These are phyloP conservation scores for Fusarium sterilihyphosum DNA, from an alignment of 2,329 filamentous ascomycete species.

Conservation along the genomic window DNA sequence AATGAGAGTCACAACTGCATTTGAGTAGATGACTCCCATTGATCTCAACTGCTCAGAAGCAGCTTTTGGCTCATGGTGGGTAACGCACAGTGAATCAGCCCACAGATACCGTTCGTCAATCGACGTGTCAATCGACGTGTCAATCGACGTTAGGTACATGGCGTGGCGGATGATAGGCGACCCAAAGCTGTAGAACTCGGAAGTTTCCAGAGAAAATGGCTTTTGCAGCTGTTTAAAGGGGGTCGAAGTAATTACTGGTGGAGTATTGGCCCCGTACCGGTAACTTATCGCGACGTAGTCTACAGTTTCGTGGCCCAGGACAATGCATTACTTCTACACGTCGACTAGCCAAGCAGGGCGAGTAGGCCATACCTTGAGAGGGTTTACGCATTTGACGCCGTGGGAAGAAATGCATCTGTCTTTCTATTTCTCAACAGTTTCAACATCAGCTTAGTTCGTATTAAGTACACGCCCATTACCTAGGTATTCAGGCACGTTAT, in stretches of 20 bases:
- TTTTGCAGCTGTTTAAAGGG: background rate
- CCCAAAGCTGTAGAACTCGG: background rate
- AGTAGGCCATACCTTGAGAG: background rate
- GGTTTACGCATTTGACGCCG: background rate
- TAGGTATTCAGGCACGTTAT: rapidly evolving
- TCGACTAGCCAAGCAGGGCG: slow-evolving; percentile 16
- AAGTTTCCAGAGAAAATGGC: background rate
- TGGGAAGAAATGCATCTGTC: background rate
- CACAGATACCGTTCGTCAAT: slow-evolving; percentile 4
- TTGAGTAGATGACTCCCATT: slow-evolving; percentile 14
- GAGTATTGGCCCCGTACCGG: background rate
- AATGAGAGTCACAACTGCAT: background rate
- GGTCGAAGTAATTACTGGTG: rapidly evolving
- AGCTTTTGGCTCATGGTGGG: rapidly evolving
- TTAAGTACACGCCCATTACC: background rate
- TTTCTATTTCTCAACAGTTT: background rate
- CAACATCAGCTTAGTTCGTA: background rate
- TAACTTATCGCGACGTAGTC: slow-evolving; percentile 10
- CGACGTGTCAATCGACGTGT: no score
- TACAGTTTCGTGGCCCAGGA: background rate
- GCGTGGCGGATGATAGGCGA: background rate
- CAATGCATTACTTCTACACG: background rate
- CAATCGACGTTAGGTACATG: background rate
- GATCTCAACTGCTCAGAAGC: background rate
- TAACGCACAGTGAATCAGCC: slow-evolving; percentile 6